A percentile compares a stretch with the other conserved stretches of the same genome.
These are phyloP conservation scores for Amanita jacksonii DNA, from an alignment of 768 basidiomycete genomes.

Conservation along the genomic window DNA sequence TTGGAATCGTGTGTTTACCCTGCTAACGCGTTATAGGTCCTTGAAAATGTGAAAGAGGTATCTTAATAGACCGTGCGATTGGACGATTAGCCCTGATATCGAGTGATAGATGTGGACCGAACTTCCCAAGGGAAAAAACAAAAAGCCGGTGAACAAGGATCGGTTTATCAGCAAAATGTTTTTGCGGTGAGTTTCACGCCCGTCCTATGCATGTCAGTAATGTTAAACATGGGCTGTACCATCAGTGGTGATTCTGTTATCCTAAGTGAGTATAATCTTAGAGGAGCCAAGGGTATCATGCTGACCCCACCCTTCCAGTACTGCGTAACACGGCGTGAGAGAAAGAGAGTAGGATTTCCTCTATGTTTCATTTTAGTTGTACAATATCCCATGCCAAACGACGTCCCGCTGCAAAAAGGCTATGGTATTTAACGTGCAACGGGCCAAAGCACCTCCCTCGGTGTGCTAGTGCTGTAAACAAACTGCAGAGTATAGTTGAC, in stretches of 20 bases:
- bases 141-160: slow-evolving; percentile 98
- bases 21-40: slow-evolving; percentile 43
- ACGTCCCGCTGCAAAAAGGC: too few species aligned
- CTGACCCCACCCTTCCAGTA: slow-evolving; percentile 38
- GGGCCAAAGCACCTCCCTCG: too few species aligned
- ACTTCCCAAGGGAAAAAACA: slow-evolving; percentile 93
- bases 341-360: too few species aligned
- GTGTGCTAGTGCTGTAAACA: too few species aligned
- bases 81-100: slow-evolving; percentile 4
- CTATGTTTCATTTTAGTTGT: not conserved
- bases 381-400: not conserved
- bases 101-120: slow-evolving; percentile 93
- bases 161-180: slow-evolving; percentile 99
- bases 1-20: slow-evolving; percentile 1
- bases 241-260: slow-evolving; percentile 94
- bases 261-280: slow-evolving; percentile 54
- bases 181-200: slow-evolving; percentile 49
- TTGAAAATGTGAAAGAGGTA: slow-evolving; percentile 97
- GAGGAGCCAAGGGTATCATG: slow-evolving; percentile 14
- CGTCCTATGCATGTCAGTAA: not conserved
- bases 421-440: too few species aligned
- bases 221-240: slow-evolving; percentile 4
- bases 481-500: too few species aligned
- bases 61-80: not conserved
- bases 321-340: slow-evolving; percentile 62